Evolutionary conservation across 257 asterid species (phyloP), one percentile per base, ranked within the genome.

Genomic region (Paulownia fortunei): DNA sequence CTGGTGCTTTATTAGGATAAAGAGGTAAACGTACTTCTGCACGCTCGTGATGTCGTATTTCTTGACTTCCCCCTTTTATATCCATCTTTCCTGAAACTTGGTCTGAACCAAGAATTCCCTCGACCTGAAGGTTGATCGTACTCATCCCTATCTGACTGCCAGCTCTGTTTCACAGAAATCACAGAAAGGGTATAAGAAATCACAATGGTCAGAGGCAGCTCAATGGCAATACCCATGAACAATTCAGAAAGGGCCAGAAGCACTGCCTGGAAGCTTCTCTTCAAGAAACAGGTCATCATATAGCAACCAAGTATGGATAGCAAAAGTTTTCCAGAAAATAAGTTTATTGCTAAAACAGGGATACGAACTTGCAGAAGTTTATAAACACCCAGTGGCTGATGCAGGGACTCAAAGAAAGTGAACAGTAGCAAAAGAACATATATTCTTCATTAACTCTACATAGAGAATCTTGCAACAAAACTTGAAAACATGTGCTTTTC

Each of bases 51-150:
- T 76, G 88, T 85, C 51, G 72, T 83, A 81, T 82, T 79, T 81
- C 83, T 84, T 4, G 86, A 74, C 70, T 86, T 91, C 27, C 89
- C 89, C 62, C 84, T 78, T 76, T 62, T 84, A 82, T 52, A 60
- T 71, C 87, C 92, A 66, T 80, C 79, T n/a, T 78, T 84, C 44
- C 77, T 73, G 81, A 83, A 84, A 83, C 77, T 87, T 51, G 89
- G 87, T 81, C 92, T 83, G 82, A 83, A 95, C 98, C 98, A 93
- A 55, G 92, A 82, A 74, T 69, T 67, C 46, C 68, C 83, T 81
- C 67, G 84, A 32, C 86, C 85, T 41, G 87, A 64, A 62, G 92
- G 87, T 74, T 84, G 83, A 24, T 87, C 84, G 76, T 66, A 46
- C 15, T 91, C 93, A 8, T 87, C 89, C 71, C 71, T 46, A 9